Base-by-base conservation (phyloP, 352 stramenopile species). In the Phytophthora hibernalis region DNA sequence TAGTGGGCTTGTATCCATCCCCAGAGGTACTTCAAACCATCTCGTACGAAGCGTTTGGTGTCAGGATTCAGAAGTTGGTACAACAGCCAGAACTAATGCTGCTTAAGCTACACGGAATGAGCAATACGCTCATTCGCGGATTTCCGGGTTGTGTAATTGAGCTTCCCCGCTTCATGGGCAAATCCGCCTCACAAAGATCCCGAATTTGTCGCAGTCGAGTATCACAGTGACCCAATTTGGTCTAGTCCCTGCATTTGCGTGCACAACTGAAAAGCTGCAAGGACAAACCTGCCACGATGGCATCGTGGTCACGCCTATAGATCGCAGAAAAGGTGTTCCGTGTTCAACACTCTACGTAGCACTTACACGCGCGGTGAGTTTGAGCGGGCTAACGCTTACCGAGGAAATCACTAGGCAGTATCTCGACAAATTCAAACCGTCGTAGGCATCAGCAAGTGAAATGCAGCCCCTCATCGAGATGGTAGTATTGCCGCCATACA, bases 261-360 rank as follows among this genome's bases (percentile, higher is more conserved):
- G 53, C 21, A 74, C 65, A 0, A 69, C 59, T 2, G 65, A 69
- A 45, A 70, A 74, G 16, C 47, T 66, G 0, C 65, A 69, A 44
- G 59, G 65, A 0, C 65, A 69, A 11, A 53, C 42, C 1, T 54
- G 47, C 26, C 11, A 54, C 11, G 47, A 38, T 20, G 47, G 26
- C 2, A 20, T 54, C 15, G 18, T 61, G 3, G 22, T 58, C n/a
- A 49, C 35, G 5, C 35, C 37, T 0, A 16, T 58, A 1, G n/a
- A 58, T 15, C 51, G 22, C 2, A n/a, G 35, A 42, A 42, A 18
- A 42, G 11, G 11, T 16, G 35, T 42, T 18, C 15, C 35, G 6
- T 42, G 35, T 18, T 13, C 35, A 3, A 42, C 35, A 2, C 35
- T 42, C 15, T 18, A 42, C 15, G 15, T 42, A 18, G 35, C 35